These are phyloP conservation scores for Rhododendron williamsianum DNA, from an alignment of 148 eudicot genomes.

Conservation along the genomic window DNA sequence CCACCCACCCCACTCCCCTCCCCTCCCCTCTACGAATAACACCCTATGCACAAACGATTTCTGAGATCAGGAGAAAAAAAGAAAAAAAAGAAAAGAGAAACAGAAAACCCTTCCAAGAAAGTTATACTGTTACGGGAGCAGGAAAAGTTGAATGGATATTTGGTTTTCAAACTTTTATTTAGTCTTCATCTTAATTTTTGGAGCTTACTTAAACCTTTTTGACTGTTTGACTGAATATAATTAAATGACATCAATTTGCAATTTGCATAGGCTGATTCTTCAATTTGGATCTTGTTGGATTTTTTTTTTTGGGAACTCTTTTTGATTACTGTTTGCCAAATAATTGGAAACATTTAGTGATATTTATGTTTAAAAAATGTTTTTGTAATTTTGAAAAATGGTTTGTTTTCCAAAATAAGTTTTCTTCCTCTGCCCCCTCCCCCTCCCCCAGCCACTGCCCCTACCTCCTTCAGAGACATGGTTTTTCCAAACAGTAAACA, in stretches of 20 bases:
- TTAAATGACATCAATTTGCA: background rate
- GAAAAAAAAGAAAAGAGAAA: too few relatives aligned
- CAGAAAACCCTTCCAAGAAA: background rate
- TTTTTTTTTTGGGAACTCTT: background rate
- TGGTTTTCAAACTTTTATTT: background rate
- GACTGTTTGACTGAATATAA: background rate
- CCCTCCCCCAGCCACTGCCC: background rate
- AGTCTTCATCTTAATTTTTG: background rate
- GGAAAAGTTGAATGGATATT: background rate
- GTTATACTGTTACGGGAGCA: background rate
- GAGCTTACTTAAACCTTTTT: background rate
- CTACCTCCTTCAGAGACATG: background rate
- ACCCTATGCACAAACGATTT: background rate
- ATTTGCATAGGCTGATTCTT: background rate
- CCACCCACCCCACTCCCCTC: background rate
- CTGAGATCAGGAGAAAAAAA: background rate
- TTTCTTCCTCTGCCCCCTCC: background rate
- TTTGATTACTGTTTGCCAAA: background rate
- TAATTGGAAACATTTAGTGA: background rate
- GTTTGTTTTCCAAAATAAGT: background rate
- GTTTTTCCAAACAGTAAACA: too few relatives aligned
- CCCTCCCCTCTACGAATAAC: background rate
- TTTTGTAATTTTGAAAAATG: background rate
- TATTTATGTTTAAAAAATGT: background rate
- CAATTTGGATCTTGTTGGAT: background rate